Conservation (phyloP, 2,329 filamentous ascomycete species). For the Colletotrichum truncatum region DNA sequence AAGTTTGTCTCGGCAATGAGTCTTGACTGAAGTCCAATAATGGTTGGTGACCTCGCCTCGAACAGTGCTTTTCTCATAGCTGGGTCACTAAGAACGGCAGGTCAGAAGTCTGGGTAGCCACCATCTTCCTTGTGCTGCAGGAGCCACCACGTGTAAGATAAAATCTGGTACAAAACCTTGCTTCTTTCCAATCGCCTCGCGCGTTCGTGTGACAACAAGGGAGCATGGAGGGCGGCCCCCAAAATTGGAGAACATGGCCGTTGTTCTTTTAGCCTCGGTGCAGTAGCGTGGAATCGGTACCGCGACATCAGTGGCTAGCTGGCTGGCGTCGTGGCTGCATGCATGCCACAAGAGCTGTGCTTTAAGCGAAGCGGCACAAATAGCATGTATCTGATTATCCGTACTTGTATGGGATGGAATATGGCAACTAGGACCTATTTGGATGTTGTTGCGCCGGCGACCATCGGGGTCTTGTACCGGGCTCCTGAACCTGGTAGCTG, state of each 20-base stretch:
- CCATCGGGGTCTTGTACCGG: too few relatives aligned
- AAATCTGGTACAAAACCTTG: neutral
- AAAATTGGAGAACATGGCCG: constrained; percentile 25
- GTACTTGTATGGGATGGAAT: neutral
- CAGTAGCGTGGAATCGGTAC: constrained; percentile 15
- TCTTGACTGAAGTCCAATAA: constrained; percentile 12
- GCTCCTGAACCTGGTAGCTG: neutral
- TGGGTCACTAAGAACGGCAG: neutral
- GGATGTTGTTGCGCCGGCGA: constrained; percentile 1
- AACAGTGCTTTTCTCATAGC: constrained; percentile 6
- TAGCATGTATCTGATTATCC: constrained; percentile 11
- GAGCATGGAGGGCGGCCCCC: constrained; percentile 20
- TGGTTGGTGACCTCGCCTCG: neutral
- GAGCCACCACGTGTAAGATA: constrained; percentile 14
- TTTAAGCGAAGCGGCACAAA: constrained; percentile 17
- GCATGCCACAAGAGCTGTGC: constrained; percentile 13
- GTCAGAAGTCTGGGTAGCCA: neutral
- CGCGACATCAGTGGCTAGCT: constrained; percentile 13
- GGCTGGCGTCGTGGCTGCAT: constrained; percentile 14
- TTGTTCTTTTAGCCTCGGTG: constrained; percentile 24
- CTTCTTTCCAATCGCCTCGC: constrained; percentile 2
- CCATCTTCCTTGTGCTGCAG: constrained; percentile 1
- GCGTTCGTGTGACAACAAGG: constrained; percentile 1
- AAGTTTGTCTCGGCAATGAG: constrained; percentile 21
- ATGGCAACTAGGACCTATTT: neutral